phyloP scores from a whole-genome alignment of 2,329 filamentous ascomycete genomes.

The Lojkania enalia region DNA sequence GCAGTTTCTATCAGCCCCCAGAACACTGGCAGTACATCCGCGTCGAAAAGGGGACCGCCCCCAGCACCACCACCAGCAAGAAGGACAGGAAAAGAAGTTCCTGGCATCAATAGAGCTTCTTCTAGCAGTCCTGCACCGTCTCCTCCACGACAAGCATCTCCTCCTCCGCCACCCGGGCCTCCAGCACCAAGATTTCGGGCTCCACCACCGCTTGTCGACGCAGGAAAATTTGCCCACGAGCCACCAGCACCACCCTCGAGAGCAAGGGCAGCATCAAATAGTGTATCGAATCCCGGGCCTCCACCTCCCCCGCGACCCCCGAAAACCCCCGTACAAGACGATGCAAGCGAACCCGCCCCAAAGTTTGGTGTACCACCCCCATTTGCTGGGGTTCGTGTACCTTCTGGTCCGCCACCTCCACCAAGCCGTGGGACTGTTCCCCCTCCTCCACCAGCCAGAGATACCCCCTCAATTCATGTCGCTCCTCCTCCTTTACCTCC shows the following conservation, averaged over 20 bases:
- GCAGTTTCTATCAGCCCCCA: conserved; percentile 60
- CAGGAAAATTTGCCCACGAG: conserved; percentile 75
- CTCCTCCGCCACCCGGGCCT: conserved; percentile 62
- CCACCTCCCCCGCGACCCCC: conserved; percentile 64
- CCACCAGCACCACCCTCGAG: conserved; percentile 52
- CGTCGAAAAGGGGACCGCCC: conserved; percentile 62
- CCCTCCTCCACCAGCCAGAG: conserved; percentile 52
- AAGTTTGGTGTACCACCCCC: conserved; percentile 80
- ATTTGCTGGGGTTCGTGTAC: conserved; percentile 66
- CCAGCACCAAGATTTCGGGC: conserved; percentile 75
- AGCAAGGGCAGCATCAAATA: conserved; percentile 54
- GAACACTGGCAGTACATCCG: conserved; percentile 56
- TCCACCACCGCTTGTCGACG: conserved; percentile 85
- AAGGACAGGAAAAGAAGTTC: conserved; percentile 47
- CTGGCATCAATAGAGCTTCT: conserved; percentile 43
- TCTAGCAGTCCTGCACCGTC: conserved; percentile 60
- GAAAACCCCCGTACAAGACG: conserved; percentile 65
- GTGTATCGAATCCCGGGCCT: conserved; percentile 60
- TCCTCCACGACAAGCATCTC: conserved; percentile 72
- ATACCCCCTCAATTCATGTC: conserved; percentile 38
- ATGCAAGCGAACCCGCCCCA: conserved; percentile 55
- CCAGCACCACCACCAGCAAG: conserved; percentile 61
- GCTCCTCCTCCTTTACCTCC: conserved; percentile 43
- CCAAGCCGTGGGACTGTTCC: conserved; percentile 72
- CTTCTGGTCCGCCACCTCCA: conserved; percentile 71